Conservation (phyloP, 805 yeast genomes). For the Saccharomyces mikatae region DNA sequence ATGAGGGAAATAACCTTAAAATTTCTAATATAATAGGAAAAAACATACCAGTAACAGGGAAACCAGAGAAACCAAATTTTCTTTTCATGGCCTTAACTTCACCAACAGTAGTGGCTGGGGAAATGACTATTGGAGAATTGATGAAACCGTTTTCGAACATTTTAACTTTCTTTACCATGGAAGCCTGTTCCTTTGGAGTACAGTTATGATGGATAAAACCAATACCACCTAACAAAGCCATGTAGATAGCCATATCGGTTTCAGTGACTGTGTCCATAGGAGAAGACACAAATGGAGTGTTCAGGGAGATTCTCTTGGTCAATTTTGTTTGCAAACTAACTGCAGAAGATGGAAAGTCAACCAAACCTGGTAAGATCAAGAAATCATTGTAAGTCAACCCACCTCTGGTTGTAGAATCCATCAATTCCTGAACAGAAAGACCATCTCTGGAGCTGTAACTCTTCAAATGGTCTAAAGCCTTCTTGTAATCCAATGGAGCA, state of each 20-base stretch:
- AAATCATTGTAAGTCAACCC: slow-evolving; percentile 97
- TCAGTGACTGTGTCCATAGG: slow-evolving; percentile 99
- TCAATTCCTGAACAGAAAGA: slow-evolving; percentile 68
- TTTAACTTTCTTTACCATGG: slow-evolving; percentile 94
- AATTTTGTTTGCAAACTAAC: slow-evolving; percentile 79
- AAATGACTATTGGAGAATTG: slow-evolving; percentile 81
- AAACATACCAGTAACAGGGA: slow-evolving; percentile 98
- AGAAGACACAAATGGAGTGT: slow-evolving; percentile 92
- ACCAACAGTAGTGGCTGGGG: slow-evolving; percentile 69
- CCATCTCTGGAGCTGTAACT: slow-evolving; percentile 75
- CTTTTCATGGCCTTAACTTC: slow-evolving; percentile 67
- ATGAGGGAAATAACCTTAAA: neutral
- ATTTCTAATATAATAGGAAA: slow-evolving; percentile 4
- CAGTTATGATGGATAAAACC: slow-evolving; percentile 98
- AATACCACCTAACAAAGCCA: slow-evolving; percentile 98
- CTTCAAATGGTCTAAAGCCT: slow-evolving; percentile 62
- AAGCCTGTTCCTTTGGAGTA: slow-evolving; percentile 94
- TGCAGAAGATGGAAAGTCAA: slow-evolving; percentile 70
- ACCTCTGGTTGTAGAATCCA: slow-evolving; percentile 87
- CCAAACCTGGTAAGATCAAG: slow-evolving; percentile 89
- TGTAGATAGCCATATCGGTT: slow-evolving; percentile 92
- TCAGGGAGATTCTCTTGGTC: slow-evolving; percentile 85
- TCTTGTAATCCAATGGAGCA: slow-evolving; percentile 36
- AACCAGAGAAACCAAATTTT: slow-evolving; percentile 85
- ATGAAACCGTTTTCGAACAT: slow-evolving; percentile 97